Percentiles rank a stretch among this genome's conserved stretches.
These are phyloP conservation scores for Juncus effusus DNA, from an alignment of 176 grass and related monocot species.

Conservation along the genomic window DNA sequence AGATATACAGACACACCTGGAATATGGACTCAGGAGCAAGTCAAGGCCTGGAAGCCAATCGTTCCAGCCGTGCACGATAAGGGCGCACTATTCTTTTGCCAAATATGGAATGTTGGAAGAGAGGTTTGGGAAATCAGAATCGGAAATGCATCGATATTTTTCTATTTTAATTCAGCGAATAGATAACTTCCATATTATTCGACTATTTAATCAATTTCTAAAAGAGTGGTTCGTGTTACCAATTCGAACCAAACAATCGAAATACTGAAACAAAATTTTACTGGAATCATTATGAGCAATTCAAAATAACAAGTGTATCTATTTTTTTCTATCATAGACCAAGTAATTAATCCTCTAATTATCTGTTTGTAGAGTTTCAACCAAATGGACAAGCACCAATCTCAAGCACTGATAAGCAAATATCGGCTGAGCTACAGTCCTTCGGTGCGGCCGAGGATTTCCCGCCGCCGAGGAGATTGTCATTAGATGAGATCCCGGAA, in stretches of 20 bases:
- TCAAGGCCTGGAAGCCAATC: constrained; percentile 45
- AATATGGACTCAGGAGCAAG: constrained; percentile 44
- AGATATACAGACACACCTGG: constrained; percentile 43
- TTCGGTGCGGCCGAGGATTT: constrained; percentile 22
- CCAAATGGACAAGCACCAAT: constrained; percentile 42
- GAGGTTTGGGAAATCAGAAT: neutral
- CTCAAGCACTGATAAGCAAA: constrained; percentile 48
- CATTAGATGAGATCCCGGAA: constrained; percentile 25
- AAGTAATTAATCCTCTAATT: too few relatives aligned
- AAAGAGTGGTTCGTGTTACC: too few relatives aligned
- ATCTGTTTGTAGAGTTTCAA: constrained; percentile 32
- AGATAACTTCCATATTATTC: too few relatives aligned
- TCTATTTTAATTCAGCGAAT: too few relatives aligned
- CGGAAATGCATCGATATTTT: too few relatives aligned
- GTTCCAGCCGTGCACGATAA: constrained; percentile 42
- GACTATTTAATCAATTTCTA: neutral
- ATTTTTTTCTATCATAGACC: too few relatives aligned
- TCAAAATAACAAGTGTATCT: too few relatives aligned
- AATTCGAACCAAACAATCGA: too few relatives aligned
- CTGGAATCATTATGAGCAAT: too few relatives aligned
- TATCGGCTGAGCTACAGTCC: neutral
- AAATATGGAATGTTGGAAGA: constrained; percentile 49
- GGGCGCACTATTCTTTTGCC: constrained; percentile 56
- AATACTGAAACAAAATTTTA: too few relatives aligned
- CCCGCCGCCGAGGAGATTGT: constrained; percentile 28